These are phyloP conservation scores for Cladorrhinum sp. DNA, from an alignment of 2,329 filamentous ascomycete species.

Conservation along the genomic window DNA sequence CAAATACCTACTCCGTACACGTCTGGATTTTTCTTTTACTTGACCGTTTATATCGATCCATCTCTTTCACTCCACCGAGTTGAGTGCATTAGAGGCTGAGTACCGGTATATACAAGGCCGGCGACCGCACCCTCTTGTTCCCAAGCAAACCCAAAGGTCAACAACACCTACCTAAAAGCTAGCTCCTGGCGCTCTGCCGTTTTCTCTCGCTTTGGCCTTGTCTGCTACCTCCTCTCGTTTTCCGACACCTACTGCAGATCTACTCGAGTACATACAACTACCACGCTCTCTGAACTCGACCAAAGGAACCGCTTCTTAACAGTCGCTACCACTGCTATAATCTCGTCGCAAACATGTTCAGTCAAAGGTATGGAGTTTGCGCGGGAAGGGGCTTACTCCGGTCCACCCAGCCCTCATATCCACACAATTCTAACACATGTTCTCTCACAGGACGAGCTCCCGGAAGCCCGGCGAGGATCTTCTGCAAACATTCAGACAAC, in stretches of 20 bases:
- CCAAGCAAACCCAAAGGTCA: too few relatives aligned
- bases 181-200: conserved; percentile 14
- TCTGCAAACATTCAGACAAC: conserved; percentile 77
- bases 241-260: background rate
- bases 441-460: conserved; percentile 60
- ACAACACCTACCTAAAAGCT: background rate
- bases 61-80: background rate
- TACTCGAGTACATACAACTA: background rate
- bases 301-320: background rate
- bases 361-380: background rate
- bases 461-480: conserved; percentile 86
- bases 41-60: background rate
- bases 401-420: background rate
- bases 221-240: conserved; percentile 24
- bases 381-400: background rate
- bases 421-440: background rate
- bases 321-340: background rate
- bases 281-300: conserved; percentile 2
- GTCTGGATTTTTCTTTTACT: background rate
- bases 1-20: background rate
- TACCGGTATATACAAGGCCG: conserved; percentile 23
- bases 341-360: background rate
- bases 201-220: conserved; percentile 19
- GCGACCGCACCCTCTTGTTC: conserved; percentile 11
- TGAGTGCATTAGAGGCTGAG: background rate